Percentiles rank a stretch among this genome's conserved stretches.
phyloP scores from a whole-genome alignment of 2,329 filamentous ascomycete species.

The Zelopaecilomyces penicillatus region DNA sequence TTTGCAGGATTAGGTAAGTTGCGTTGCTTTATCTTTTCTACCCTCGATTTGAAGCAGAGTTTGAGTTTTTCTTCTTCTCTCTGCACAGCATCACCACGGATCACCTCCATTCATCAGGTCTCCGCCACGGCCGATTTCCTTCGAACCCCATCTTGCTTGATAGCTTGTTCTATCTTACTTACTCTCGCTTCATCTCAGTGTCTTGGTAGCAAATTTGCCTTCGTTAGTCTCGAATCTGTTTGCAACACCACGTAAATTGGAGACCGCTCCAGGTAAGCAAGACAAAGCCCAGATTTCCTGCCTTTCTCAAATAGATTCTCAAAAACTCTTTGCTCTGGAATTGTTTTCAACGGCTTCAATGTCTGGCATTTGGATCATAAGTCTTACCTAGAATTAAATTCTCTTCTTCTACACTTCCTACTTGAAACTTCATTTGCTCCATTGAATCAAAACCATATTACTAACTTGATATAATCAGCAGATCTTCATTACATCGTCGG shows the following conservation, averaged over 20 bases:
- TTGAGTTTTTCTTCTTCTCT: conserved; percentile 11
- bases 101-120: conserved; percentile 31
- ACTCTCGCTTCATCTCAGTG: conserved; percentile 47
- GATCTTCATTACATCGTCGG: conserved; percentile 21
- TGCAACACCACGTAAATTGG: conserved; percentile 19
- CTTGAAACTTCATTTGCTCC: background rate
- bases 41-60: conserved; percentile 4
- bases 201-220: conserved; percentile 43
- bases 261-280: conserved; percentile 20
- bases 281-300: too few species aligned
- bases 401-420: too few species aligned
- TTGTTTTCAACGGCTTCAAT: too few species aligned
- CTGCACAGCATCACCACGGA: conserved; percentile 40
- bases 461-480: conserved; percentile 7
- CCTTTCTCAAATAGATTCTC: too few species aligned
- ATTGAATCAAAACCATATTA: conserved; percentile 5
- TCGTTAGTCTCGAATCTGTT: conserved; percentile 23
- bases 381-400: too few species aligned
- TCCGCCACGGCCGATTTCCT: conserved; percentile 20
- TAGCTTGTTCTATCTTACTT: conserved; percentile 53
- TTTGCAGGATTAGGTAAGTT: conserved; percentile 7
- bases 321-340: too few species aligned
- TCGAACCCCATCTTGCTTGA: conserved; percentile 45
- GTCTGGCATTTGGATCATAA: too few species aligned
- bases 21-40: conserved; percentile 5